Percentiles rank a stretch among this genome's conserved stretches.
phyloP scores from a whole-genome alignment of 768 basidiomycete species.

The Boletus subparvulus region DNA sequence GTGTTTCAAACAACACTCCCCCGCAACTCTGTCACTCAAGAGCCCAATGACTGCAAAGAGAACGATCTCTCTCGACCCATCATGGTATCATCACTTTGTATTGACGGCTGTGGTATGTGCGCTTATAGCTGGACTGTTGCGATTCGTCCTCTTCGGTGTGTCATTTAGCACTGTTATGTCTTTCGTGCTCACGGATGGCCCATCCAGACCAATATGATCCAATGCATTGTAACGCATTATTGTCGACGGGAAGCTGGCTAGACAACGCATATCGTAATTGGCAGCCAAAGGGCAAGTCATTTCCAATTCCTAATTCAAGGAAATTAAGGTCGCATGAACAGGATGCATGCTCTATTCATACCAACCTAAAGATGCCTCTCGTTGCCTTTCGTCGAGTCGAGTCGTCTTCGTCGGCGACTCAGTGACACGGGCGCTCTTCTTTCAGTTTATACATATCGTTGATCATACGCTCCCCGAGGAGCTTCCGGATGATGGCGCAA shows the following conservation, averaged over 20 bases:
- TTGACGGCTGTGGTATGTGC: conserved; percentile 39
- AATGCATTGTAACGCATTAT: conserved; percentile 66
- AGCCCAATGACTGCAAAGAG: conserved; percentile 26
- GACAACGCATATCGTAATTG: conserved; percentile 66
- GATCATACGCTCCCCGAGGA: conserved; percentile 55
- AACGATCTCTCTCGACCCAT: conserved; percentile 40
- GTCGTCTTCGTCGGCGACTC: conserved; percentile 86
- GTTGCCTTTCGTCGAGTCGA: conserved; percentile 57
- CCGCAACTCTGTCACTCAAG: not conserved
- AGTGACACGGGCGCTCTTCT: conserved; percentile 76
- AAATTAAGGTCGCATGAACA: conserved; percentile 30
- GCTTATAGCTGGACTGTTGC: conserved; percentile 43
- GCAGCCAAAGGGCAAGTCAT: conserved; percentile 73
- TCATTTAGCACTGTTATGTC: not conserved
- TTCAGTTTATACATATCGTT: conserved; percentile 61
- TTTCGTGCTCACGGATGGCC: conserved; percentile 1
- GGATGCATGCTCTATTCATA: conserved; percentile 82
- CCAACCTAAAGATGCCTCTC: conserved; percentile 48
- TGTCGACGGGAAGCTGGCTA: conserved; percentile 77
- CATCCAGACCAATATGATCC: conserved; percentile 68
- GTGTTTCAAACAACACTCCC: not conserved
- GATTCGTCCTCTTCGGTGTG: conserved; percentile 47
- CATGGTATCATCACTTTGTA: conserved; percentile 53
- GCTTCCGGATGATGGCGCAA: conserved; percentile 55
- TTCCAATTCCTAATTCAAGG: conserved; percentile 24